Evolutionary conservation across 441 rosid genomes (phyloP).

Genomic region (Erysimum pusillum): DNA sequence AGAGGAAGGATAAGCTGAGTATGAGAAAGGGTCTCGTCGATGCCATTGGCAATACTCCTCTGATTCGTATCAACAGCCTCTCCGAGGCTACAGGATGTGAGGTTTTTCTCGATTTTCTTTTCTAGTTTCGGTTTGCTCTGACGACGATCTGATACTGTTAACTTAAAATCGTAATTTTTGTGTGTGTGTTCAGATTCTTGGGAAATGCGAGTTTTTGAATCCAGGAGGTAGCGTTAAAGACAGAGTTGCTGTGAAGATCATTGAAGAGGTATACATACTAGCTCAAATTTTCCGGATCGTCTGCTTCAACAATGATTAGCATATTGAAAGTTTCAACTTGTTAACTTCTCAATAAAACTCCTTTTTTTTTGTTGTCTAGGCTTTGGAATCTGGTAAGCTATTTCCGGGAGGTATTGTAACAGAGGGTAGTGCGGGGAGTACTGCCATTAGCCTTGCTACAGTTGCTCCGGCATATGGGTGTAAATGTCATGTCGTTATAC

Average conservation of each 20-base stretch:
- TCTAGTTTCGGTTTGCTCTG: not conserved
- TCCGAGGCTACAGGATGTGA: conserved; percentile 94
- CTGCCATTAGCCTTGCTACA: conserved; percentile 95
- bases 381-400: conserved; percentile 76
- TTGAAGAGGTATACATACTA: conserved; percentile 74
- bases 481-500: conserved; percentile 92
- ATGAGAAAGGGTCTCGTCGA: conserved; percentile 64
- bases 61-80: conserved; percentile 91
- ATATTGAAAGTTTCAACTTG: conserved; percentile 1
- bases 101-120: conserved; percentile 51
- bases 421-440: conserved; percentile 97
- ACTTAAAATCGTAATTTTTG: not conserved
- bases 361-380: conserved; percentile 51
- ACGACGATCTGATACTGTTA: not conserved
- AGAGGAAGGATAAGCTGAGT: conserved; percentile 50
- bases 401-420: conserved; percentile 78
- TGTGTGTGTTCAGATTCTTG: conserved; percentile 76
- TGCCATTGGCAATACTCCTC: conserved; percentile 86
- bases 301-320: not conserved
- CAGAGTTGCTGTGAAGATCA: conserved; percentile 86
- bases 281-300: conserved; percentile 6
- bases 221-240: conserved; percentile 99
- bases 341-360: no score
- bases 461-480: conserved; percentile 92
- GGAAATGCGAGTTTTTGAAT: conserved; percentile 92